These are phyloP conservation scores for Pestalotiopsis sp. DNA, from an alignment of 2,329 filamentous ascomycete genomes.

Conservation along the genomic window DNA sequence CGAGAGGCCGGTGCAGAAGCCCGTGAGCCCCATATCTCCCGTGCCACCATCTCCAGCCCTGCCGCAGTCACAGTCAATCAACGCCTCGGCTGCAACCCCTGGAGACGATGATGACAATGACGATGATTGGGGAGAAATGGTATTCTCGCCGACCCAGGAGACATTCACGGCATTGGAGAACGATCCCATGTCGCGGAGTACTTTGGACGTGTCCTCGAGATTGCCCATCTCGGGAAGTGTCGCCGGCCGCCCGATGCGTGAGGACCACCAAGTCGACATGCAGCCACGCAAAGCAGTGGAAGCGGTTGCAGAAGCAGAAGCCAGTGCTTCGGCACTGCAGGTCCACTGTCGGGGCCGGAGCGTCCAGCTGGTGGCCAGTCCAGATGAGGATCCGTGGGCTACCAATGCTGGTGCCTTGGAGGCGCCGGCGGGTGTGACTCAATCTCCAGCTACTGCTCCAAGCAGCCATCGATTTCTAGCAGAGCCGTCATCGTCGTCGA, in stretches of 20 bases:
- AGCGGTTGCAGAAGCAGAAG: background rate
- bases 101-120: conserved; percentile 37
- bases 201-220: background rate
- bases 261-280: background rate
- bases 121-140: conserved; percentile 65
- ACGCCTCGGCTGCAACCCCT: background rate
- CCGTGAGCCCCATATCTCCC: background rate
- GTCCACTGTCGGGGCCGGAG: background rate
- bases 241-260: background rate
- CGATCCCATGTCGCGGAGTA: no score
- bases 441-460: background rate
- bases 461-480: background rate
- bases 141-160: conserved; percentile 40
- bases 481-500: background rate
- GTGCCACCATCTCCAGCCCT: conserved; percentile 7
- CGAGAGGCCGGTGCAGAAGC: background rate
- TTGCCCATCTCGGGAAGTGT: background rate
- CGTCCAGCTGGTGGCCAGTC: background rate
- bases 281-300: background rate
- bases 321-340: background rate
- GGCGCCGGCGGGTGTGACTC: background rate
- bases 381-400: background rate
- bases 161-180: conserved; percentile 6
- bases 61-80: background rate
- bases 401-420: background rate